Evolutionary conservation across 805 yeast genomes (phyloP).

Genomic region (Torulaspora maleeae): DNA sequence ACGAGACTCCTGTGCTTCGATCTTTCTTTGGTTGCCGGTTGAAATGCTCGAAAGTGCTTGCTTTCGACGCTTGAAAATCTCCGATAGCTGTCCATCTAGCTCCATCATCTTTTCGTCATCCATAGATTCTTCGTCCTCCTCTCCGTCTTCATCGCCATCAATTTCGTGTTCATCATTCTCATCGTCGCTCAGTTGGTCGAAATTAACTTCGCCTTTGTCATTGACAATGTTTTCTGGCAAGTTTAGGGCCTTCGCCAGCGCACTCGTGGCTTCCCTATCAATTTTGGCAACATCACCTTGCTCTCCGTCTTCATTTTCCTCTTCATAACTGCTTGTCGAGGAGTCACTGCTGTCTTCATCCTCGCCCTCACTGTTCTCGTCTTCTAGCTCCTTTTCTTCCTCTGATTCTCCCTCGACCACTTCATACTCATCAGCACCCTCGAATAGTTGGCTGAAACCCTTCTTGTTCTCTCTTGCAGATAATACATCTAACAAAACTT

Average conservation of each 20-base stretch:
- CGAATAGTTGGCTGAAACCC: constrained; percentile 75
- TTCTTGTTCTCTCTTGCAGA: constrained; percentile 69
- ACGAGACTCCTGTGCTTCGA: constrained; percentile 72
- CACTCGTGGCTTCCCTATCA: constrained; percentile 53
- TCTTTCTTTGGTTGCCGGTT: constrained; percentile 65
- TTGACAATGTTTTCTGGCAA: constrained; percentile 47
- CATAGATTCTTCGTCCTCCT: constrained; percentile 73
- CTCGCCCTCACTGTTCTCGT: constrained; percentile 31
- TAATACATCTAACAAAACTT: constrained; percentile 50
- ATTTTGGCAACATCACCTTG: constrained; percentile 44
- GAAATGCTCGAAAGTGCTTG: constrained; percentile 51
- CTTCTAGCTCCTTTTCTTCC: constrained; percentile 36
- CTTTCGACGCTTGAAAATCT: constrained; percentile 78
- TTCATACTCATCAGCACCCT: constrained; percentile 50
- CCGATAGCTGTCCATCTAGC: constrained; percentile 75
- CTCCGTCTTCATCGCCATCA: constrained; percentile 47
- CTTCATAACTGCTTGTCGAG: constrained; percentile 29
- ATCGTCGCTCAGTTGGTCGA: constrained; percentile 44
- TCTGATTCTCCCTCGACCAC: constrained; percentile 46
- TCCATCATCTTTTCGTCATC: constrained; percentile 97
- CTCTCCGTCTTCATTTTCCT: constrained; percentile 34
- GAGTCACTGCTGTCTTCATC: constrained; percentile 33
- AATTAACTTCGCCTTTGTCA: constrained; percentile 42
- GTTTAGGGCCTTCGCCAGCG: constrained; percentile 68
- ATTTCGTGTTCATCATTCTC: constrained; percentile 40